Evolutionary conservation across 208 protist species (phyloP).

Genomic region (Trypanosoma avium): DNA sequence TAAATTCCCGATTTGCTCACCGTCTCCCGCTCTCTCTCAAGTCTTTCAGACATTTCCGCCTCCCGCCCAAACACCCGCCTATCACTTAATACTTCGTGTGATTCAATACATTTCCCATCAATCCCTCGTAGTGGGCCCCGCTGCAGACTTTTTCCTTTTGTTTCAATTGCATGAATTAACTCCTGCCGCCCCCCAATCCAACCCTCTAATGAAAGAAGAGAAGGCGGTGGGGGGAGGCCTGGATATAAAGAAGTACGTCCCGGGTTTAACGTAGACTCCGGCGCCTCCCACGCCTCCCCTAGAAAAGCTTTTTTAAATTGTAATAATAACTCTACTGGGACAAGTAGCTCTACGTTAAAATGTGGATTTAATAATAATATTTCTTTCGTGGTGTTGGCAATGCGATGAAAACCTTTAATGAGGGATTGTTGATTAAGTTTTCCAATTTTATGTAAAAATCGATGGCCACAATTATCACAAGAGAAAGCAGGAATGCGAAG

Average conservation of each 20-base stretch:
- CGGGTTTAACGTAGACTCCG: slow-evolving; percentile 59
- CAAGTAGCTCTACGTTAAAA: slow-evolving; percentile 80
- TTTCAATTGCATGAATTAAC: slow-evolving; percentile 73
- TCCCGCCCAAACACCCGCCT: slow-evolving; percentile 66
- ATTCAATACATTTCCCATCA: slow-evolving; percentile 58
- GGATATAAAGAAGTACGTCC: slow-evolving; percentile 78
- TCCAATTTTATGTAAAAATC: slow-evolving; percentile 65
- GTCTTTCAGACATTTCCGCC: slow-evolving; percentile 41
- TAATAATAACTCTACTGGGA: slow-evolving; percentile 52
- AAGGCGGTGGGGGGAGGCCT: slow-evolving; percentile 64
- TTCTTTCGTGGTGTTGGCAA: slow-evolving; percentile 77
- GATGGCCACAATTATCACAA: slow-evolving; percentile 42
- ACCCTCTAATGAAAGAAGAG: slow-evolving; percentile 69
- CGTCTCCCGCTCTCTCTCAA: slow-evolving; percentile 54
- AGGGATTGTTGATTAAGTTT: slow-evolving; percentile 84
- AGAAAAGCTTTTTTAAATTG: slow-evolving; percentile 72
- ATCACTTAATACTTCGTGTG: slow-evolving; percentile 56
- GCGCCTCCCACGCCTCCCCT: slow-evolving; percentile 78
- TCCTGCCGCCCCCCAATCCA: slow-evolving; percentile 80
- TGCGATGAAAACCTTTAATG: slow-evolving; percentile 87
- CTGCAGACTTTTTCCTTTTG: slow-evolving; percentile 70
- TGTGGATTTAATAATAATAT: slow-evolving; percentile 49
- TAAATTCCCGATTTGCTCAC: slow-evolving; percentile 32
- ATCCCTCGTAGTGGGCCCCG: slow-evolving; percentile 44
- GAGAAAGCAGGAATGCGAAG: slow-evolving; percentile 74